Percentiles rank a stretch among this genome's conserved stretches.
These are phyloP conservation scores for Neoboletus subvelutipes DNA, from an alignment of 768 basidiomycete genomes.

Conservation along the genomic window DNA sequence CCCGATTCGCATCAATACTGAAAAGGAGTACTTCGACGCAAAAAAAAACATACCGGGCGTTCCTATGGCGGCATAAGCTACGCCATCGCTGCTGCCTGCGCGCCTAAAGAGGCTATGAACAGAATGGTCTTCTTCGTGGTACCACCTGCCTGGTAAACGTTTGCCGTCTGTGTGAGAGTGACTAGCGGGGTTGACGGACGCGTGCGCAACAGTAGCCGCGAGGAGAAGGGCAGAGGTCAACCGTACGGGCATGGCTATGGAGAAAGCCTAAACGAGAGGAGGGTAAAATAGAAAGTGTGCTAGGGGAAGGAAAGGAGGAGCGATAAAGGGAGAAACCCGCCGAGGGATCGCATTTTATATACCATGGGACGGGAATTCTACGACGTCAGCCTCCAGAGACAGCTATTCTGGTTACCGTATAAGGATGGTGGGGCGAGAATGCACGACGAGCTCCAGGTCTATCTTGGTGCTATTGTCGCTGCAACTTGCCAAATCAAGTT, in stretches of 20 bases:
- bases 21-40: background rate
- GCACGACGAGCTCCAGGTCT: background rate
- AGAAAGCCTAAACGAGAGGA: conserved; percentile 39
- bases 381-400: conserved; percentile 28
- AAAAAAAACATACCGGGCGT: conserved; percentile 46
- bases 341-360: conserved; percentile 29
- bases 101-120: conserved; percentile 65
- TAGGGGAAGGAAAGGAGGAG: conserved; percentile 6
- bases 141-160: conserved; percentile 48
- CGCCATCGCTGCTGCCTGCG: conserved; percentile 42
- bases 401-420: conserved; percentile 21
- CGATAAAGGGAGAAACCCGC: conserved; percentile 3
- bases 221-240: conserved; percentile 27
- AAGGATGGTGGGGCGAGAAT: background rate
- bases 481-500: conserved; percentile 17
- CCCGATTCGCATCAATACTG: background rate
- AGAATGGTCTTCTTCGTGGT: conserved; percentile 59
- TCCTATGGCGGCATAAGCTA: conserved; percentile 54
- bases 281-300: conserved; percentile 30
- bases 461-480: background rate
- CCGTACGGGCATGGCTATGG: conserved; percentile 24
- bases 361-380: conserved; percentile 16
- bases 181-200: conserved; percentile 17
- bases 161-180: conserved; percentile 20
- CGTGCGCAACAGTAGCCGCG: conserved; percentile 22